Base-by-base conservation (phyloP, 1,284 basidiomycete genomes). In the Puccinia sorghi region DNA sequence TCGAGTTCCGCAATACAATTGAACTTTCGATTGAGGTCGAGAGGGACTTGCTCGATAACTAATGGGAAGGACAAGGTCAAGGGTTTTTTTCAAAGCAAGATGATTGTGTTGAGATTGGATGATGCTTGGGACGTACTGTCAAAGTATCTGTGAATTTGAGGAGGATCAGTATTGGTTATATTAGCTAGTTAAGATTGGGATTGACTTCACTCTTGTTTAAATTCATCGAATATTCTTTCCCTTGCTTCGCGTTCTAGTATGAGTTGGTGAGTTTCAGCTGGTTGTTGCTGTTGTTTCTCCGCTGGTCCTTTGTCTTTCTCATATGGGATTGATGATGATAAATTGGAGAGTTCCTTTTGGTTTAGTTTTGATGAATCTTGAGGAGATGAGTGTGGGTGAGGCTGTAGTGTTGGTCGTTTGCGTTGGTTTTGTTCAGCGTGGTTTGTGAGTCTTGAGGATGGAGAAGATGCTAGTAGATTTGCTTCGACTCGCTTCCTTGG, bases 1-100 rank as follows among this genome's bases (percentile, higher is more conserved):
- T 79, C 76, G 43, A 79, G 43, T 61, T 79, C 76, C 27, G 43
- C 20, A 22, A 79, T 79, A 17, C 70, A 56, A 41, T 43, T 66
- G 7, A 72, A 72, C 22, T 61, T 72, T 3, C 76, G 54, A 64
- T 72, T 63, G 32, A 79, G 57, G 37, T 71, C 76, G 50, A 71
- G 67, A 32, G 76, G 76, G 6, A 79, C 27, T 72, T 79, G 56
- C 8, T 79, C 76, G 13, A 79, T 56, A 46, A 79, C 76, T 79
- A 41, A 25, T 52, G 9, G 12, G 48, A 76, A 67, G 66, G 46
- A 67, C 22, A 67, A 67, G 15, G 12, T 48, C 41, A 64, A 25
- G 39, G 37, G 52, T 46, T 54, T 50, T 2, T 50, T 48, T 43
- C 11, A 27, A 11, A 41, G 43, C 2, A 25, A 67, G 43, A 48